These are phyloP conservation scores for Tuber microsphaerosporum DNA, from an alignment of 495 filamentous ascomycete genomes.

Conservation along the genomic window DNA sequence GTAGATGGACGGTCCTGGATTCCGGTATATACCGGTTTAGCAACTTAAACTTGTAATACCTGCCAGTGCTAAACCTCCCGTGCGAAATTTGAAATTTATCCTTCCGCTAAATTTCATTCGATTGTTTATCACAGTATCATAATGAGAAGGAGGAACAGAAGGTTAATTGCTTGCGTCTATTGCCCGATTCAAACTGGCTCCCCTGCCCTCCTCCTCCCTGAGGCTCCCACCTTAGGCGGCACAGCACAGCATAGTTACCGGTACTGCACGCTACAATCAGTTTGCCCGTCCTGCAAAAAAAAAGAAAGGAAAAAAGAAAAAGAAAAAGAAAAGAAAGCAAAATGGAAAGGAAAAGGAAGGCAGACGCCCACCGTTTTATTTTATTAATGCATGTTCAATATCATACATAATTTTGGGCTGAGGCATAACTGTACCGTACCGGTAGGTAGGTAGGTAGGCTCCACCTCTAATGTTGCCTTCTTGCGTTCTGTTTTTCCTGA, in stretches of 20 bases:
- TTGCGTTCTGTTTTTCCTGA: neutral
- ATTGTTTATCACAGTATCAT: neutral
- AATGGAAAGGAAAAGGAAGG: neutral
- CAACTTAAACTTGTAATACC: neutral
- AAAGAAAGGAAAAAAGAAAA: neutral
- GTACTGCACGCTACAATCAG: neutral
- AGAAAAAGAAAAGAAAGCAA: no score
- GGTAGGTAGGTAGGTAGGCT: neutral
- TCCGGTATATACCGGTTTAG: neutral
- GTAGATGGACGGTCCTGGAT: neutral
- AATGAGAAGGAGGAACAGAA: neutral
- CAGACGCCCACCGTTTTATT: conserved; percentile 1
- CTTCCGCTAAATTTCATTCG: neutral
- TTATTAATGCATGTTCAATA: neutral
- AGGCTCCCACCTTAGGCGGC: neutral
- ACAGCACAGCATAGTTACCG: neutral
- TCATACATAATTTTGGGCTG: neutral
- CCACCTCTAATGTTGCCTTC: neutral
- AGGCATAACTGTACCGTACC: neutral
- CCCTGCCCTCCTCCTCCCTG: neutral
- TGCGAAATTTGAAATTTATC: neutral
- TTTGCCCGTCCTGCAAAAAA: neutral
- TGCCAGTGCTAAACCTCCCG: neutral
- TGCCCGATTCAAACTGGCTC: neutral
- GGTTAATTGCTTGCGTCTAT: neutral